Evolutionary conservation across 306 rosid species (phyloP).

Genomic region (Erythrophleum fordii): DNA sequence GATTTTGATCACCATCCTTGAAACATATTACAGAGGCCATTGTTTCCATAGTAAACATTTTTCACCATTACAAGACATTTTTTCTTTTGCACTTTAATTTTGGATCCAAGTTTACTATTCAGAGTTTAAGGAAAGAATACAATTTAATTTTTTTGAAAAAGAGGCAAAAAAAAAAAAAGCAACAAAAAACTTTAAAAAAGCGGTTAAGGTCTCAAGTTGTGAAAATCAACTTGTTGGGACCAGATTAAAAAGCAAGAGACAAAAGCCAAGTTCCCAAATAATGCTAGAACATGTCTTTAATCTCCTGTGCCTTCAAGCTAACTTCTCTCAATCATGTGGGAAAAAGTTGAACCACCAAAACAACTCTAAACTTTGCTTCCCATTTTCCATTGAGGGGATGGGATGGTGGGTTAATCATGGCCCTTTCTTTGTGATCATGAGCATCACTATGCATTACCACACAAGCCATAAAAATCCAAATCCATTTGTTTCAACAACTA

Average conservation of each 20-base stretch:
- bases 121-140: too few species aligned
- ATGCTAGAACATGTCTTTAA: slow-evolving; percentile 39
- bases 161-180: not conserved
- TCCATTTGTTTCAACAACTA: slow-evolving; percentile 26
- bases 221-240: slow-evolving; percentile 5
- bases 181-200: too few species aligned
- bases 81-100: too few species aligned
- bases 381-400: slow-evolving; percentile 7
- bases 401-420: slow-evolving; percentile 42
- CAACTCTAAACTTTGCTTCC: slow-evolving; percentile 22
- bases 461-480: slow-evolving; percentile 28
- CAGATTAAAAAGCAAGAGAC: slow-evolving; percentile 33
- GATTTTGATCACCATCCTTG: too few species aligned
- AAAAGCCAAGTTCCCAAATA: slow-evolving; percentile 38
- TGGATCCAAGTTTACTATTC: too few species aligned
- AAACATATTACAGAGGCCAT: too few species aligned
- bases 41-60: too few species aligned
- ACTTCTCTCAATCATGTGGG: slow-evolving; percentile 41
- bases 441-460: slow-evolving; percentile 21
- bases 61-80: too few species aligned
- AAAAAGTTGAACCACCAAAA: slow-evolving; percentile 49
- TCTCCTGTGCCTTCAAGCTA: slow-evolving; percentile 41
- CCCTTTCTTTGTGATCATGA: slow-evolving; percentile 33
- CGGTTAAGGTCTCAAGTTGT: not conserved
- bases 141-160: too few species aligned